phyloP scores from a whole-genome alignment of 345 rosid genomes.

The Salix dunnii region DNA sequence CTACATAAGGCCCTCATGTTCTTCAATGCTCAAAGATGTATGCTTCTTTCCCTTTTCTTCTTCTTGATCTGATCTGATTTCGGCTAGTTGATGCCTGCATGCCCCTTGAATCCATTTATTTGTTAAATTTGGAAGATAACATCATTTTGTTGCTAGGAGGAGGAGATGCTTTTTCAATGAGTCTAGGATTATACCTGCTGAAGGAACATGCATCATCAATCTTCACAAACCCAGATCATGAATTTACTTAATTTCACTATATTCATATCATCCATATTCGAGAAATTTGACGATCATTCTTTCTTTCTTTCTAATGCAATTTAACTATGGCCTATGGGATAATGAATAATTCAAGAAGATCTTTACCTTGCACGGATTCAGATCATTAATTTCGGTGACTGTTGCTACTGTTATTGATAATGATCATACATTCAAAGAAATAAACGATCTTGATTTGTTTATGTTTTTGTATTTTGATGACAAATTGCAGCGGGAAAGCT shows the following conservation, averaged over 20 bases:
- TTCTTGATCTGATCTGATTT: neutral
- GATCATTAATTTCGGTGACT: neutral
- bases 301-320: neutral
- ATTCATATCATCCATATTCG: neutral
- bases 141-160: neutral
- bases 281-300: neutral
- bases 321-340: neutral
- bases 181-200: neutral
- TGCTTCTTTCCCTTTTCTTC: neutral
- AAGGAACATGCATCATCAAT: neutral
- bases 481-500: conserved; percentile 67
- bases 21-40: conserved; percentile 95
- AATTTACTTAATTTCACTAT: neutral
- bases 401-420: neutral
- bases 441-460: neutral
- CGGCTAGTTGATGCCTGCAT: neutral
- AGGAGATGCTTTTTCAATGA: neutral
- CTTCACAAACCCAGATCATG: neutral
- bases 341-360: neutral
- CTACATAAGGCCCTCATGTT: conserved; percentile 95
- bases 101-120: neutral
- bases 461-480: neutral
- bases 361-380: neutral
- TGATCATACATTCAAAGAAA: neutral
- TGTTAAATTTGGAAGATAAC: neutral